Evolutionary conservation across 768 basidiomycete species (phyloP).

Genomic region (Vishniacozyma victoriae): DNA sequence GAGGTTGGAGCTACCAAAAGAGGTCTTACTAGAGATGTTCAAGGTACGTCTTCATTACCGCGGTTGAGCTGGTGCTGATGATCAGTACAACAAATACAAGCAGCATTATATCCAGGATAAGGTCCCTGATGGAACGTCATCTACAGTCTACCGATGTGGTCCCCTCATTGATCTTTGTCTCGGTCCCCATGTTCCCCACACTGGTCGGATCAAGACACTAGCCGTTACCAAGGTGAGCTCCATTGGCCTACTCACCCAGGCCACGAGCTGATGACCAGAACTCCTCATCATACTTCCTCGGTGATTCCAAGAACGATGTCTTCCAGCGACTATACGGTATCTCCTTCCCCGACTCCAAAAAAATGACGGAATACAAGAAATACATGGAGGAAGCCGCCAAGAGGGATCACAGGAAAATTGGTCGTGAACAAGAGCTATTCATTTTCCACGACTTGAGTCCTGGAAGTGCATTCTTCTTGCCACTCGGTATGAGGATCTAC

Average conservation of each 20-base stretch:
- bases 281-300: conserved; percentile 97
- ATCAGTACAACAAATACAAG: conserved; percentile 98
- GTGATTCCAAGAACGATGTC: conserved; percentile 84
- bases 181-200: conserved; percentile 96
- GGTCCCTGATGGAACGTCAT: conserved; percentile 89
- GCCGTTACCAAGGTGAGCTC: conserved; percentile 81
- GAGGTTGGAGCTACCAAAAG: conserved; percentile 85
- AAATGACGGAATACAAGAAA: conserved; percentile 85
- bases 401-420: conserved; percentile 93
- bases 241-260: background rate
- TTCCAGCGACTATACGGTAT: conserved; percentile 96
- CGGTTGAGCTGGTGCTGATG: background rate
- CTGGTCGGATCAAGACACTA: conserved; percentile 93
- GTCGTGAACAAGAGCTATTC: conserved; percentile 95
- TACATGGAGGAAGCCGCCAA: conserved; percentile 98
- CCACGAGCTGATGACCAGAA: conserved; percentile 54
- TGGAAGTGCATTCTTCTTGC: conserved; percentile 92
- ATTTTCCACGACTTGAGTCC: conserved; percentile 97
- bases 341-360: conserved; percentile 97
- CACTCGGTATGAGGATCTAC: conserved; percentile 94
- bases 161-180: conserved; percentile 97
- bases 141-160: conserved; percentile 97
- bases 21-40: conserved; percentile 95
- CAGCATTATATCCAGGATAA: conserved; percentile 89
- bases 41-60: conserved; percentile 54